Percentiles rank a stretch among this genome's conserved stretches.
Conservation (phyloP, 345 rosid genomes). For the Populus ilicifolia region DNA sequence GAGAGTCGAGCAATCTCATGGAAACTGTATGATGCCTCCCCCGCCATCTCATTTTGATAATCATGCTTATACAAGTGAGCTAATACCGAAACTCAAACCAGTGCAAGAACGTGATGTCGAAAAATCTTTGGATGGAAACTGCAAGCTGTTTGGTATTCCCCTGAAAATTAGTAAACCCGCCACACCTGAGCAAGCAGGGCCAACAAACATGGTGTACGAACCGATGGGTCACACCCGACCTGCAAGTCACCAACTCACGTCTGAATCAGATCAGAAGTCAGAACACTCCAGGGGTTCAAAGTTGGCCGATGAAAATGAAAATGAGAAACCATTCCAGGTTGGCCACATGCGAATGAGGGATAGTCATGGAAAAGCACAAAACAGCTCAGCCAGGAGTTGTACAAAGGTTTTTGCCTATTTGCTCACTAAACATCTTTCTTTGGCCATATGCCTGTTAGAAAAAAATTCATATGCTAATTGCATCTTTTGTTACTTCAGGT, state of each 20-base stretch:
- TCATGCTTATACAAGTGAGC: slow-evolving; percentile 12
- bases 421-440: neutral
- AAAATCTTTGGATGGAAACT: slow-evolving; percentile 33
- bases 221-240: slow-evolving; percentile 7
- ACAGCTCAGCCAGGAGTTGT: slow-evolving; percentile 43
- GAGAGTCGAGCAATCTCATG: slow-evolving; percentile 22
- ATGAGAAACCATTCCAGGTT: slow-evolving; percentile 36
- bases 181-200: slow-evolving; percentile 14
- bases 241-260: slow-evolving; percentile 9
- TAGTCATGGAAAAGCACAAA: slow-evolving; percentile 25
- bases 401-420: slow-evolving; percentile 36
- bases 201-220: slow-evolving; percentile 5
- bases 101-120: slow-evolving; percentile 24
- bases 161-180: slow-evolving; percentile 23
- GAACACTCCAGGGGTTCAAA: slow-evolving; percentile 27
- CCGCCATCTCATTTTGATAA: slow-evolving; percentile 24
- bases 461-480: neutral
- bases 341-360: slow-evolving; percentile 37
- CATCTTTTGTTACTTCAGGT: slow-evolving; percentile 27
- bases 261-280: slow-evolving; percentile 20
- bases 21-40: slow-evolving; percentile 34
- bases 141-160: slow-evolving; percentile 52
- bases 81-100: slow-evolving; percentile 8
- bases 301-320: slow-evolving; percentile 31
- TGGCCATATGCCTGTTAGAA: neutral